phyloP scores from a whole-genome alignment of 169 alveolate genomes.

The Plasmodium fragile region DNA sequence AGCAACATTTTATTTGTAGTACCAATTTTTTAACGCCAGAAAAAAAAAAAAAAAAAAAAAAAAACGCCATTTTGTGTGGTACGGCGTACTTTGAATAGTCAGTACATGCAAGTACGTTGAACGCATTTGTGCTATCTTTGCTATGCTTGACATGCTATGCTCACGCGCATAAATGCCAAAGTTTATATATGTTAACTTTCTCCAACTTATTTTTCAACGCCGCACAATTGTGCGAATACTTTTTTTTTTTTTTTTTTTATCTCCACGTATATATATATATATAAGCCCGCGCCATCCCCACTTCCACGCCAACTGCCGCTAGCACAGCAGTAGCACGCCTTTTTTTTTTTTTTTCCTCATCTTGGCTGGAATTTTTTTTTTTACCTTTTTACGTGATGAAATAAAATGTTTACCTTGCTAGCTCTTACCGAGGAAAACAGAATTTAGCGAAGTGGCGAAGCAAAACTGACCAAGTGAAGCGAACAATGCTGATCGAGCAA shows the following conservation, averaged over 20 bases:
- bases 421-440: neutral
- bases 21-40: neutral
- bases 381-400: neutral
- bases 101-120: neutral
- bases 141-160: neutral
- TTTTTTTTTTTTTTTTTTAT: too few relatives aligned
- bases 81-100: neutral
- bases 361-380: neutral
- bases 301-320: neutral
- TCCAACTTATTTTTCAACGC: neutral
- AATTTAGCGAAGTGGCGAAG: neutral
- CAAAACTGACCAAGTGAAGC: neutral
- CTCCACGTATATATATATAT: too few relatives aligned
- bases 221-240: neutral
- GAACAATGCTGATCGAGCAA: neutral
- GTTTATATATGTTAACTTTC: neutral
- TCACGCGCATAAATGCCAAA: neutral
- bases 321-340: neutral
- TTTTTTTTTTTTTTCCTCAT: too few relatives aligned
- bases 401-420: neutral
- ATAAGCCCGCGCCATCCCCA: neutral
- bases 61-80: neutral
- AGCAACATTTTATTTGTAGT: slow-evolving; percentile 7
- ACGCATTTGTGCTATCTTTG: neutral
- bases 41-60: neutral